Base-by-base conservation (phyloP, 2,329 filamentous ascomycete species). In the Hysterium pulicare region DNA sequence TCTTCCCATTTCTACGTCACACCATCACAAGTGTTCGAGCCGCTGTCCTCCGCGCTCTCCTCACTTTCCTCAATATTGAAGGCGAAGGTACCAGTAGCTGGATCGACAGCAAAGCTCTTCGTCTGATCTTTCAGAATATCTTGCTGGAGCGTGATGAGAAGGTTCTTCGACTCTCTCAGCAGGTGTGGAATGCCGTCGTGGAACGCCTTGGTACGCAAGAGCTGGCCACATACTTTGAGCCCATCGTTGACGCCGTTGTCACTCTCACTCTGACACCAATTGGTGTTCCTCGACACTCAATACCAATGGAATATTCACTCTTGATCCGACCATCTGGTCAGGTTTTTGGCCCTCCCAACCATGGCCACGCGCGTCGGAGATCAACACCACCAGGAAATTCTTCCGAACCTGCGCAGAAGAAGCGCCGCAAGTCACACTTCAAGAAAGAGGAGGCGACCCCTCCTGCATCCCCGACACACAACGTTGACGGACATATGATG, bases 401-500 rank as follows among this genome's bases (percentile, higher is more conserved):
- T 23, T 63, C 63, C 49, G 69, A 68, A 66, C 76, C 82, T 11
- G 73, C 83, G 2, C 88, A 89, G 62, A 84, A 93, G 68, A 83
- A 88, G 50, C 80, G 90, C 24, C 83, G 90, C 47, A 94, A 90
- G 66, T 87, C 87, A n/a, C 95, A 94, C 71, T 76, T 76, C 43
- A 71, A 79, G 16, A 87, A 93, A 41, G 85, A 90, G 17, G 65
- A 67, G 11, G 55, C 58, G 36, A 46, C 53, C 21, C 71, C 79
- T 1, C 70, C 78, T 3, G 78, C 86, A n/a, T 81, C 86, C 1
- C 47, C 47, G 6, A 58, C 59, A 6, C 93, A 98, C 67, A 95
- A 98, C 64, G 89, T 98, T 15, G 93, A 98, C 64, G 93, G 90
- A 8, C 90, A 95, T 54, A 96, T 98, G 85, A 90, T 98, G 74